A percentile compares a stretch with the other conserved stretches of the same genome.
Evolutionary conservation across 2,329 filamentous ascomycete species (phyloP).

Genomic region (Gremmenia infestans): DNA sequence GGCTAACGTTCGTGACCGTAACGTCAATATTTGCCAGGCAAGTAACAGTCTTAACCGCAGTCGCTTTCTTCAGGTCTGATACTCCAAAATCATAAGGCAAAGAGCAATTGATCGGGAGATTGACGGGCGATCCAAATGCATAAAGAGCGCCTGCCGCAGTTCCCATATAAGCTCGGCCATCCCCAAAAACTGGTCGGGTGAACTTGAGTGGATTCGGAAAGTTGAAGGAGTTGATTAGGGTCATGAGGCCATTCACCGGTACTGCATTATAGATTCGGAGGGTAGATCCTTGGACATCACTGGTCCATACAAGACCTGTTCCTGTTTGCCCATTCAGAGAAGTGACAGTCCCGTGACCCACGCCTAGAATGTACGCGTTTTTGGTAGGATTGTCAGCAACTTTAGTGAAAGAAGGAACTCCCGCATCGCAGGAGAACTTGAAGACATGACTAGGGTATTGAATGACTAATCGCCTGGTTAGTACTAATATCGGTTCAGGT

Average conservation of each 20-base stretch:
- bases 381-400: conserved; percentile 44
- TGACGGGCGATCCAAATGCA: conserved; percentile 51
- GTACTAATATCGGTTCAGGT: not conserved
- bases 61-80: conserved; percentile 36
- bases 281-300: conserved; percentile 49
- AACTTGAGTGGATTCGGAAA: conserved; percentile 51
- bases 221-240: conserved; percentile 46
- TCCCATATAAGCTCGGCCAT: conserved; percentile 51
- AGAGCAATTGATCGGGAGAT: conserved; percentile 49
- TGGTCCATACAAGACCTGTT: conserved; percentile 52
- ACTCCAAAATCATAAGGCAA: conserved; percentile 43
- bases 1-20: conserved; percentile 36
- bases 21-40: conserved; percentile 45
- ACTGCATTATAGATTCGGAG: conserved; percentile 49
- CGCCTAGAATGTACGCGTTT: conserved; percentile 50
- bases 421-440: conserved; percentile 50
- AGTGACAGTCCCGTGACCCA: conserved; percentile 52
- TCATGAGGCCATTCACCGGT: conserved; percentile 42
- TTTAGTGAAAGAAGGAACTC: conserved; percentile 49
- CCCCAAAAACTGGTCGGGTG: conserved; percentile 51
- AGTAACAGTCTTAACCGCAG: conserved; percentile 34
- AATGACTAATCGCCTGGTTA: conserved; percentile 35
- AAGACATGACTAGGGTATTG: conserved; percentile 51
- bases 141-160: conserved; percentile 48
- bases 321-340: conserved; percentile 48